Evolutionary conservation across 495 filamentous ascomycete species (phyloP), one percentile per base, ranked within the genome.

Genomic region (Xeromyces bisporus): DNA sequence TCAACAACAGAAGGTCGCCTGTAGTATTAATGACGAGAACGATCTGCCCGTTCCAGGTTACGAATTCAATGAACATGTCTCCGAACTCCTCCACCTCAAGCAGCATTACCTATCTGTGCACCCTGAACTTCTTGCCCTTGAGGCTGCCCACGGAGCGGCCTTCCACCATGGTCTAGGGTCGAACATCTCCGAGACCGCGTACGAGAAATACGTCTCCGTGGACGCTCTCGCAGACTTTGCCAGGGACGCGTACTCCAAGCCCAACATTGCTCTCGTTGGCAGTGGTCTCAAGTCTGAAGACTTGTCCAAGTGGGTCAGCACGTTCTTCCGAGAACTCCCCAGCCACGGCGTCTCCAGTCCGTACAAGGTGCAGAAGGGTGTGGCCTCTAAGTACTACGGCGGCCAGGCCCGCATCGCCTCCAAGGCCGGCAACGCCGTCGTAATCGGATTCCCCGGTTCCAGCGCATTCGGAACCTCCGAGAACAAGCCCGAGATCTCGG

Each of bases 141-240:
- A 92, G 58, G 76, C 79, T 36, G 89, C 75, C 18, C 85, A 96
- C 60, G 66, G 73, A 34, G 59, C 85, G 40, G 89, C 89, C 39
- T 99, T 96, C 71, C 89, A 99, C 69, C 74, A 64, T 34, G 89
- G 89, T 33, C 81, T 97, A 43, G 89, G 89, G 39, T 60, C 67
- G 26, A 67, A 75, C 32, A 57, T 83, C 37, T 70, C 77, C 6
- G 62, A 75, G 31, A 64, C 69, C 28, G 71, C 68, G 10, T 64
- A 75, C 45, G 67, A 68, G 37, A 77, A 78, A 48, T 93, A 93
- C 62, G 55, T 93, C 29, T 69, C 72, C 49, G 71, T 71, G 44
- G 64, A 77, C 40, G 56, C 64, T 29, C 67, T 97, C 32, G 65
- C 69, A 26, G 55, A 63, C 31, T 97, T 77, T 51, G 77, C 82